Evolutionary conservation across 2,329 filamentous ascomycete genomes (phyloP).

Genomic region (Fonsecaea monophora): DNA sequence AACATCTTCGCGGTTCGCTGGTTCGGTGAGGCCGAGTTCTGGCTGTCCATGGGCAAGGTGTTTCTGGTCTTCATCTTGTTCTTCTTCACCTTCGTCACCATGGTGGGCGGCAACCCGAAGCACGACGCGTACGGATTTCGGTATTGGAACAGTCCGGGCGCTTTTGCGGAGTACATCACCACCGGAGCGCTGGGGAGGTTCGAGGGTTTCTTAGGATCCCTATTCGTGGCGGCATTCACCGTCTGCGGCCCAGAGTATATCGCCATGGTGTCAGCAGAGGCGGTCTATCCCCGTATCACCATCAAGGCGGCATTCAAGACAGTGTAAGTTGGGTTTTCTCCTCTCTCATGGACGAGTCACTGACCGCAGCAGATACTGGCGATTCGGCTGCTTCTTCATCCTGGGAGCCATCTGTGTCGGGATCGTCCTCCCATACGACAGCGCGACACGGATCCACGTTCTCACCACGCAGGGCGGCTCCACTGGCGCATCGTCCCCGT

Average conservation of each 20-base stretch:
- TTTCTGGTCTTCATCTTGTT: conserved; percentile 70
- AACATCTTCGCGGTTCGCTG: conserved; percentile 22
- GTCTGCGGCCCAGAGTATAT: background rate
- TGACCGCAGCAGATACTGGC: conserved; percentile 72
- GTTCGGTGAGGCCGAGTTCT: conserved; percentile 63
- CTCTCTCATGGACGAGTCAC: conserved; percentile 51
- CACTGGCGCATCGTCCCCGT: conserved; percentile 65
- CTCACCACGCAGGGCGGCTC: conserved; percentile 36
- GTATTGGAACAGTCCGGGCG: conserved; percentile 69
- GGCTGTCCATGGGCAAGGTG: conserved; percentile 69
- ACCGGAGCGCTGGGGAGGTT: too few species aligned
- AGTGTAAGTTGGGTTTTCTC: conserved; percentile 62
- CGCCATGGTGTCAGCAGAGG: conserved; percentile 68
- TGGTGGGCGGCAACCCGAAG: conserved; percentile 69
- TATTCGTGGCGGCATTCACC: too few species aligned
- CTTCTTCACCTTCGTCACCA: conserved; percentile 67
- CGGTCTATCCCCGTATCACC: conserved; percentile 69
- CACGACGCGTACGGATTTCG: conserved; percentile 68
- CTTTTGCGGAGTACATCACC: background rate
- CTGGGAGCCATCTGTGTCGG: conserved; percentile 73
- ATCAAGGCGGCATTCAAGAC: conserved; percentile 77
- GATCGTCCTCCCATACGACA: conserved; percentile 71
- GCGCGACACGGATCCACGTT: conserved; percentile 56
- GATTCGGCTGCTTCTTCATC: conserved; percentile 77
- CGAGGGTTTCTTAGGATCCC: too few species aligned